Base-by-base conservation (phyloP, 1,284 basidiomycete genomes). In the Malassezia vespertilionis region DNA sequence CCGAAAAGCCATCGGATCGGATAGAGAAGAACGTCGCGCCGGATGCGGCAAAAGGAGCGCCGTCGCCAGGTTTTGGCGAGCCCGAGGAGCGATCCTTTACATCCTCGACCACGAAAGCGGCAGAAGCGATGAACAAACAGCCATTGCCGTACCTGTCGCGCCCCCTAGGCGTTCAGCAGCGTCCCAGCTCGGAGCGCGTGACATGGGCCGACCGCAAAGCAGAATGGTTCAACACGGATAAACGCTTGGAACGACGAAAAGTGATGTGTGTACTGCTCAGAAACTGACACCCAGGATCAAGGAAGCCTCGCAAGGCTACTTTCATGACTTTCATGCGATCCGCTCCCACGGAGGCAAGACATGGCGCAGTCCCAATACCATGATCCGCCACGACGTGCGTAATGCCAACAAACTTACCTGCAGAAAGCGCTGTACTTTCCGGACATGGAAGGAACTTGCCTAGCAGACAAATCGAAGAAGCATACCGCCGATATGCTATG, bases 281-380 rank as follows among this genome's bases (percentile, higher is more conserved):
- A n/a, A n/a, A n/a, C n/a, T n/a, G n/a, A n/a, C 14, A 11, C 26
- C 20, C 4, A 91, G 86, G 54, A 79, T 93, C 44, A 83, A 86
- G 61, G 81, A 90, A 73, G 85, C 82, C 0, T 79, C 80, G 12
- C 83, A 82, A 61, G 88, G 89, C 0, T 93, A 96, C 71, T 96
- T 89, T 63, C 78, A 84, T 57, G 91, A 96, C 66, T 77, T 85
- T 47, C 86, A 87, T 63, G 80, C 82, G 58, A 82, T 86, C 14
- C 76, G 82, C 42, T 78, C 78, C 32, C 79, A 87, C 59, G 89
- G 88, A 7, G 91, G 91, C 17, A 97, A 97, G 75, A 84, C 85
- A 9, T 97, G 88, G 89, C 79, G 90, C 44, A 88, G 86, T 11
- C 90, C 90, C 0, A 80, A 77, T 20, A 85, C 86, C 10, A 76